Evolutionary conservation across 345 rosid species (phyloP).

Genomic region (Sapria himalayana): DNA sequence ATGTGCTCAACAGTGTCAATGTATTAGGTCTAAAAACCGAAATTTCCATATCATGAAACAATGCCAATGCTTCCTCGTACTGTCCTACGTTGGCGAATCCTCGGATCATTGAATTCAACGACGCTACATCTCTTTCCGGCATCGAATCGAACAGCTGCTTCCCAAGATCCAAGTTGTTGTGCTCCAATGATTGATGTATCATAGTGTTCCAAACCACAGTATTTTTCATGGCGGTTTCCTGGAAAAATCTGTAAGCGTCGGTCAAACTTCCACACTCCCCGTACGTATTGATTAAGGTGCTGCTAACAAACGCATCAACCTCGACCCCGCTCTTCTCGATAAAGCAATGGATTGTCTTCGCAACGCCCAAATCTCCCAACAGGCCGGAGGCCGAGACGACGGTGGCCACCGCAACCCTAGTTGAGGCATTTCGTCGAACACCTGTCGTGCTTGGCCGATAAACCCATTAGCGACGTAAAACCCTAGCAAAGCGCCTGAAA

Average conservation of each 20-base stretch:
- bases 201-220: constrained; percentile 48
- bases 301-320: constrained; percentile 32
- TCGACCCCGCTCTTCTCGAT: constrained; percentile 35
- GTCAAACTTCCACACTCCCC: constrained; percentile 23
- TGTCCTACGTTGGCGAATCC: constrained; percentile 26
- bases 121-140: constrained; percentile 23
- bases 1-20: constrained; percentile 40
- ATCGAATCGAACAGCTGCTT: constrained; percentile 42
- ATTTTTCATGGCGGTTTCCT: constrained; percentile 24
- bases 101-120: constrained; percentile 40
- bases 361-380: too few relatives aligned
- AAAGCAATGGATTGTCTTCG: constrained; percentile 38
- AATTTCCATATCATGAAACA: constrained; percentile 30
- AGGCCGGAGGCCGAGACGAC: too few relatives aligned
- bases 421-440: too few relatives aligned
- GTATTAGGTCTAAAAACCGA: constrained; percentile 25
- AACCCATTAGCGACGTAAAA: too few relatives aligned
- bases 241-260: constrained; percentile 29
- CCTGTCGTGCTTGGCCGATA: too few relatives aligned
- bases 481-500: too few relatives aligned
- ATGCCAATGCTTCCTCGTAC: constrained; percentile 27
- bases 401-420: too few relatives aligned
- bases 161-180: constrained; percentile 20
- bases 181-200: constrained; percentile 21
- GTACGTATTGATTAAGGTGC: constrained; percentile 48